Evolutionary conservation across 805 yeast species (phyloP).

Genomic region (Kurtzmaniella fragi): DNA sequence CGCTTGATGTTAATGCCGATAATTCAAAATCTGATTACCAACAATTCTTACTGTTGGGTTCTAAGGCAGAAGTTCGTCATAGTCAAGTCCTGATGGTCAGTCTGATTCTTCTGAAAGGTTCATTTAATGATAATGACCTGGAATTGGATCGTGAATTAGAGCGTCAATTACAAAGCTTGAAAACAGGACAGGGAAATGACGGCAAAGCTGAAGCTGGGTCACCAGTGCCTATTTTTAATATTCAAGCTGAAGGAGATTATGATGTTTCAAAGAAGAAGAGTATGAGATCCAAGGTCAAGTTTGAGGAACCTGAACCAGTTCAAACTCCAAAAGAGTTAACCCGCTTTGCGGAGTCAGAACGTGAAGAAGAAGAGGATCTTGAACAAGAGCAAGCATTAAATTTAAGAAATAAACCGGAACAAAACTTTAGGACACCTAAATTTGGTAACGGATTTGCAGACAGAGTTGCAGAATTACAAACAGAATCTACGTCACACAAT

Average conservation of each 20-base stretch:
- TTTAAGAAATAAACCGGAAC: no score
- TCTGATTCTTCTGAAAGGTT: slow-evolving; percentile 35
- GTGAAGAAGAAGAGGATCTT: slow-evolving; percentile 22
- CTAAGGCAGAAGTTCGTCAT: slow-evolving; percentile 11
- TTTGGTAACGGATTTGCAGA: not conserved
- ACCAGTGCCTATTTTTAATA: slow-evolving; percentile 4
- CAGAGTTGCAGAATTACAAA: slow-evolving; percentile 1
- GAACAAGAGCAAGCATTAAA: slow-evolving; percentile 4
- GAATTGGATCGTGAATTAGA: slow-evolving; percentile 34
- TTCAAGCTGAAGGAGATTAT: not conserved
- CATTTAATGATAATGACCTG: slow-evolving; percentile 24
- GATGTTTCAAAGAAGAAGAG: not conserved
- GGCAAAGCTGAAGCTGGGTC: not conserved
- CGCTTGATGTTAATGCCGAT: not conserved
- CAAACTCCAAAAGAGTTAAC: slow-evolving; percentile 3
- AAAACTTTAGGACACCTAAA: not conserved
- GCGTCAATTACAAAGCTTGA: slow-evolving; percentile 32
- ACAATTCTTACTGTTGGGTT: slow-evolving; percentile 14
- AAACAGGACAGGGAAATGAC: slow-evolving; percentile 9
- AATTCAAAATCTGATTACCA: slow-evolving; percentile 18
- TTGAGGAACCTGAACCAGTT: not conserved
- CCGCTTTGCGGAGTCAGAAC: slow-evolving; percentile 6
- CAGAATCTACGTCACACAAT: slow-evolving; percentile 2
- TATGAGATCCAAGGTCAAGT: not conserved
- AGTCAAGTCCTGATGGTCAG: slow-evolving; percentile 39